These are phyloP conservation scores for Geotrichum cucujoidarum DNA, from an alignment of 1,139 yeast genomes.

Conservation along the genomic window DNA sequence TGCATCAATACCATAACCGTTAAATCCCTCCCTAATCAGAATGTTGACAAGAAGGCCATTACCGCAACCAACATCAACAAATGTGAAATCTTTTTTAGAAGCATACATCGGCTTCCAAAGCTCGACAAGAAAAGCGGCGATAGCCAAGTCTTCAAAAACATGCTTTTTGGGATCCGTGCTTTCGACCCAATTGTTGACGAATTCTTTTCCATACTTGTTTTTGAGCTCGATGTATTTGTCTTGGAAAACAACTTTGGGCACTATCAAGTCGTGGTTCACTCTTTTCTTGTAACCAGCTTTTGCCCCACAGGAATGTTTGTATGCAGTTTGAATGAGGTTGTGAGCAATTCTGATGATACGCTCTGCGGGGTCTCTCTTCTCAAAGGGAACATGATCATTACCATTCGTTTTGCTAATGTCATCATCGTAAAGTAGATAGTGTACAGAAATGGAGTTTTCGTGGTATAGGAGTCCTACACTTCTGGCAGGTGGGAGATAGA, in stretches of 20 bases:
- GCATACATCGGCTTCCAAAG: conserved; percentile 65
- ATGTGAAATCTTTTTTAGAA: conserved; percentile 51
- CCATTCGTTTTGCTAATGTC: conserved; percentile 23
- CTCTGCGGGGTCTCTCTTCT: conserved; percentile 37
- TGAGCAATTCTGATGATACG: conserved; percentile 78
- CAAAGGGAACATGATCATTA: conserved; percentile 11
- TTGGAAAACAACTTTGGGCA: conserved; percentile 77
- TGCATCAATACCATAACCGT: conserved; percentile 86
- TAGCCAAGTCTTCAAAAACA: conserved; percentile 93
- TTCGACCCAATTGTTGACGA: conserved; percentile 87
- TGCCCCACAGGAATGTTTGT: conserved; percentile 78
- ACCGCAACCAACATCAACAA: conserved; percentile 93
- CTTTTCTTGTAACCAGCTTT: conserved; percentile 81
- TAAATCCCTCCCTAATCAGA: conserved; percentile 70
- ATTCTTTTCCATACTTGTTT: conserved; percentile 67
- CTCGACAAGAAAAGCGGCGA: conserved; percentile 91
- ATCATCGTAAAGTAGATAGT: conserved; percentile 61
- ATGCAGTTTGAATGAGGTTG: conserved; percentile 70
- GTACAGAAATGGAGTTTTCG: conserved; percentile 58
- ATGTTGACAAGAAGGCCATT: conserved; percentile 83
- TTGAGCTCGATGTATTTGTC: conserved; percentile 75
- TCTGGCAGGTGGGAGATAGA: conserved; percentile 75
- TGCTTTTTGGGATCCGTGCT: conserved; percentile 93
- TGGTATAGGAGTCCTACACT: conserved; percentile 72
- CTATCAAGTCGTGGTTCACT: conserved; percentile 83